Percentiles rank a stretch among this genome's conserved stretches.
phyloP scores from a whole-genome alignment of 371 early-diverging fungal species.

The Synchytrium microbalum region DNA sequence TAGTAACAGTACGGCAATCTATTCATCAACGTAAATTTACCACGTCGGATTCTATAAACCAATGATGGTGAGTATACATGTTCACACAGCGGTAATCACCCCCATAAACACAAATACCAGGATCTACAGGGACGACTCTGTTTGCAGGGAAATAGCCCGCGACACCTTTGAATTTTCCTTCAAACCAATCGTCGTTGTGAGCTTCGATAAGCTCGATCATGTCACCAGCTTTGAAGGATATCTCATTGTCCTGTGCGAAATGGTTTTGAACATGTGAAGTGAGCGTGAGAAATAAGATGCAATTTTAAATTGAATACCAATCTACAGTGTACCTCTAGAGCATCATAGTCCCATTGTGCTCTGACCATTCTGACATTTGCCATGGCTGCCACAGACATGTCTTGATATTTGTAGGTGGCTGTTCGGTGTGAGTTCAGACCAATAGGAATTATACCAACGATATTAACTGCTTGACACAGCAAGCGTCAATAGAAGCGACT shows the following conservation, averaged over 20 bases:
- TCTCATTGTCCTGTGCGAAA: slow-evolving; percentile 34
- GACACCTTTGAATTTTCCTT: slow-evolving; percentile 19
- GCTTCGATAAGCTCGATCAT: slow-evolving; percentile 29
- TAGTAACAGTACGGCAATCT: too few species aligned
- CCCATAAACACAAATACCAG: not conserved
- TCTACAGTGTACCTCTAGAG: slow-evolving; percentile 23
- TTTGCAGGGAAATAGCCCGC: slow-evolving; percentile 45
- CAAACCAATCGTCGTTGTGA: slow-evolving; percentile 48
- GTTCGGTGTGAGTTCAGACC: too few species aligned
- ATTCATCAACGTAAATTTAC: too few species aligned
- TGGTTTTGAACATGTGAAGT: slow-evolving; percentile 10
- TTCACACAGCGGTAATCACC: too few species aligned
- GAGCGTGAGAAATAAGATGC: not conserved
- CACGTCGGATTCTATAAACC: too few species aligned
- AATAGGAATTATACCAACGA: too few species aligned
- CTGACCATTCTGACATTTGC: slow-evolving; percentile 8
- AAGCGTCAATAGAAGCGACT: too few species aligned
- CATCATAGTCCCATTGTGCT: slow-evolving; percentile 32
- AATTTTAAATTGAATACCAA: not conserved
- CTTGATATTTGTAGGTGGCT: too few species aligned
- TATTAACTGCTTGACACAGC: too few species aligned
- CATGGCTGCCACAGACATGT: too few species aligned
- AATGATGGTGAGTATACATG: too few species aligned
- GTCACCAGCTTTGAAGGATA: slow-evolving; percentile 36
- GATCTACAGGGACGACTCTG: slow-evolving; percentile 20